phyloP scores from a whole-genome alignment of 139 green algal species.

The Pleodorina starrii region DNA sequence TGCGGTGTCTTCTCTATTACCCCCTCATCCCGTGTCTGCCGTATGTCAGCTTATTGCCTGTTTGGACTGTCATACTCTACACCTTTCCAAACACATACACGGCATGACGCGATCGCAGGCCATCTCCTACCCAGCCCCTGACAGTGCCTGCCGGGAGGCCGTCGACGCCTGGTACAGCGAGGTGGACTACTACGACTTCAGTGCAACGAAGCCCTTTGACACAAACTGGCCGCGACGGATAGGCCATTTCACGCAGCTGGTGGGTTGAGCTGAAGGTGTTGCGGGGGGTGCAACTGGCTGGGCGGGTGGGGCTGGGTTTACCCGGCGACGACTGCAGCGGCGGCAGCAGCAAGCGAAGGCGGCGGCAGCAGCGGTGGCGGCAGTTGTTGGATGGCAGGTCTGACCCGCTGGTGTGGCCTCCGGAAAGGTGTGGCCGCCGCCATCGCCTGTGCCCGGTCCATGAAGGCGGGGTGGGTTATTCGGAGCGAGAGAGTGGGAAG shows the following conservation, averaged over 20 bases:
- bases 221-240: neutral
- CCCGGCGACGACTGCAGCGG: neutral
- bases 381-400: neutral
- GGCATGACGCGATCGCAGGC: too few species aligned
- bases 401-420: neutral
- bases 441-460: neutral
- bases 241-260: conserved; percentile 3
- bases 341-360: neutral
- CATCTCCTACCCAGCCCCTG: neutral
- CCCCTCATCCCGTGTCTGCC: too few species aligned
- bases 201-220: neutral
- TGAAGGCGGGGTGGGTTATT: too few species aligned
- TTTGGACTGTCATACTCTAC: too few species aligned
- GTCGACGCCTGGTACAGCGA: neutral
- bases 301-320: neutral
- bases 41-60: too few species aligned
- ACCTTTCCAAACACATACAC: too few species aligned
- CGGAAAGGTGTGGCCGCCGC: neutral
- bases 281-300: neutral
- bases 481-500: too few species aligned
- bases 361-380: neutral
- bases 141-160: neutral
- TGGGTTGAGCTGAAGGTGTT: too few species aligned
- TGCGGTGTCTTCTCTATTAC: too few species aligned
- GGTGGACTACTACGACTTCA: neutral